Conservation (phyloP, 306 rosid genomes). For the Citrullus amarus region DNA sequence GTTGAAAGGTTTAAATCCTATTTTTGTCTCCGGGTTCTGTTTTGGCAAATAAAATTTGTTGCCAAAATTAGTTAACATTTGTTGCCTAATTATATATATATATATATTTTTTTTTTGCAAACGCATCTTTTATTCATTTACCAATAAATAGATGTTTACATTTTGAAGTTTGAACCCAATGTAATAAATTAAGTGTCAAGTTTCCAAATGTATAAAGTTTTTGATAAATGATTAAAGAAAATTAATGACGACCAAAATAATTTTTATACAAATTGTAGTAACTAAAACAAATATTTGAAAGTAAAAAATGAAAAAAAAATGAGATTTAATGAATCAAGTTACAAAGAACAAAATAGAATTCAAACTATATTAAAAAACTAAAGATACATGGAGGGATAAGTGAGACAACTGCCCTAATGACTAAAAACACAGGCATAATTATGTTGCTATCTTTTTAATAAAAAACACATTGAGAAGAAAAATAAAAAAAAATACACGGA, state of each 20-base stretch:
- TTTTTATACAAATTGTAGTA: not conserved
- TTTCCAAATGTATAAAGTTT: not conserved
- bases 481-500: too few species aligned
- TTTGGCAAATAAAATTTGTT: too few species aligned
- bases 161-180: not conserved
- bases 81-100: too few species aligned
- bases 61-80: not conserved
- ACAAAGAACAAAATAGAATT: not conserved
- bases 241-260: not conserved
- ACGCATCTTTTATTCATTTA: not conserved
- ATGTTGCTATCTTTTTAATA: too few species aligned
- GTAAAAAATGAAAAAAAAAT: not conserved
- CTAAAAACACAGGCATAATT: not conserved
- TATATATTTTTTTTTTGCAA: not conserved
- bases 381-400: not conserved
- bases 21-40: not conserved
- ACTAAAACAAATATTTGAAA: not conserved
- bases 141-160: not conserved
- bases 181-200: not conserved
- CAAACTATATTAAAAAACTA: not conserved
- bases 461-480: too few species aligned
- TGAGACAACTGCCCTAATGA: not conserved
- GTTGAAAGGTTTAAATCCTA: not conserved
- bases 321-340: not conserved
- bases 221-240: not conserved